Conservation (phyloP, 176 grass and related monocot species). For the Tillandsia fasciculata region DNA sequence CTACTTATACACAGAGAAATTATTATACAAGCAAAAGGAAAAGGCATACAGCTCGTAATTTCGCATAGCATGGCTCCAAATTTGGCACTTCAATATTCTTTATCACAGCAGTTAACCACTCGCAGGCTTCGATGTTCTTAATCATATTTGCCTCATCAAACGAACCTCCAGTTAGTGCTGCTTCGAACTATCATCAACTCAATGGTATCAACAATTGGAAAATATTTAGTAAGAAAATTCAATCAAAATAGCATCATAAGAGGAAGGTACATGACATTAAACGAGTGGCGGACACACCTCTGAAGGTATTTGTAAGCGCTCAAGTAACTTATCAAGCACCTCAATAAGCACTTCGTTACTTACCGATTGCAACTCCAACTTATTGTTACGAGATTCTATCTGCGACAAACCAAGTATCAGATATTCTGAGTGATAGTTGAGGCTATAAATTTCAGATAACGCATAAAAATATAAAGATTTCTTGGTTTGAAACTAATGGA, state of each 20-base stretch:
- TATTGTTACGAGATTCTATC: slow-evolving; percentile 96
- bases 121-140: slow-evolving; percentile 90
- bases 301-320: slow-evolving; percentile 57
- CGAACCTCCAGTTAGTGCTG: slow-evolving; percentile 65
- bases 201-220: background rate
- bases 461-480: no score
- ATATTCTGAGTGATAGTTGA: background rate
- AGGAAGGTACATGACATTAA: slow-evolving; percentile 2
- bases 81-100: slow-evolving; percentile 74
- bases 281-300: slow-evolving; percentile 36
- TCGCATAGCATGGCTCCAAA: slow-evolving; percentile 71
- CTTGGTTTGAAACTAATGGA: background rate
- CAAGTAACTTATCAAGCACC: slow-evolving; percentile 78
- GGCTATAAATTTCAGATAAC: background rate
- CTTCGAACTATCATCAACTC: slow-evolving; percentile 46
- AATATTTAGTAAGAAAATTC: background rate
- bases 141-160: slow-evolving; percentile 84
- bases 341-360: slow-evolving; percentile 79
- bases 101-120: slow-evolving; percentile 88
- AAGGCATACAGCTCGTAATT: slow-evolving; percentile 65
- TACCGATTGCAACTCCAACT: slow-evolving; percentile 75
- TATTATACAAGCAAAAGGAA: slow-evolving; percentile 7
- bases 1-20: background rate
- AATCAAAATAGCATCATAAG: background rate
- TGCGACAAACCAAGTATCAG: slow-evolving; percentile 29